Base-by-base conservation (phyloP, 2,329 filamentous ascomycete genomes). In the Ophiostoma tasmaniense region DNA sequence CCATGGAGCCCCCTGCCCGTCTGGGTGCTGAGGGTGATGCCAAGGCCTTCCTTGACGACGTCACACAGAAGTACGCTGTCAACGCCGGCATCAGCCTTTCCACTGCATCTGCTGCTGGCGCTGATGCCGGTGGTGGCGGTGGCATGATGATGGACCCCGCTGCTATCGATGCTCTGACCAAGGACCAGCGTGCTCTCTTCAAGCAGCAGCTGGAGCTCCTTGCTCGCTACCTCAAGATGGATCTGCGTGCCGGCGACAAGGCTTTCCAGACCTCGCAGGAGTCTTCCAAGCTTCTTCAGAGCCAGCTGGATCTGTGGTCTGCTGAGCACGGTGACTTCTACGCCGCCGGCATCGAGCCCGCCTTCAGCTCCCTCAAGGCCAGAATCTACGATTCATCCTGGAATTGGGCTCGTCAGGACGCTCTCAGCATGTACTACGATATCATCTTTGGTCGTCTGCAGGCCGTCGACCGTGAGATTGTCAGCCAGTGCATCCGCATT, bases 71-170 rank as follows among this genome's bases (percentile, higher is more conserved):
- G 78, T 98, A 98, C 77, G 94, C 95, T 66, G 80, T 87, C 35
- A 88, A 87, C 71, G 89, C 91, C 64, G 95, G 95, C 71, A 89
- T 99, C 79, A 96, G 84, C 78, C 82, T 99, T 70, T 90, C 93
- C 5, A 88, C 90, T 7, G 88, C 90, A 35, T 85, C 91, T 33
- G 87, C 90, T 67, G 90, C 89, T 71, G 92, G 92, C 72, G 86
- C 86, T 71, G 90, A 88, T 68, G 89, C 84, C 68, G 90, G 85
- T 71, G 87, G 84, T 69, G 90, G 87, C 73, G 90, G 87, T 73
- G 94, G 93, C 77, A 98, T 99, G 95, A 97, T 99, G 92, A 98
- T 99, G 93, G 95, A 99, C 76, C 95, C 95, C 10, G 95, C 94
- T 52, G 95, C 95, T 67, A 90, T 99, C 73, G 95, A 99, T 78